phyloP scores from a whole-genome alignment of 2,329 filamentous ascomycete genomes.

The Tolypocladium tundrense region DNA sequence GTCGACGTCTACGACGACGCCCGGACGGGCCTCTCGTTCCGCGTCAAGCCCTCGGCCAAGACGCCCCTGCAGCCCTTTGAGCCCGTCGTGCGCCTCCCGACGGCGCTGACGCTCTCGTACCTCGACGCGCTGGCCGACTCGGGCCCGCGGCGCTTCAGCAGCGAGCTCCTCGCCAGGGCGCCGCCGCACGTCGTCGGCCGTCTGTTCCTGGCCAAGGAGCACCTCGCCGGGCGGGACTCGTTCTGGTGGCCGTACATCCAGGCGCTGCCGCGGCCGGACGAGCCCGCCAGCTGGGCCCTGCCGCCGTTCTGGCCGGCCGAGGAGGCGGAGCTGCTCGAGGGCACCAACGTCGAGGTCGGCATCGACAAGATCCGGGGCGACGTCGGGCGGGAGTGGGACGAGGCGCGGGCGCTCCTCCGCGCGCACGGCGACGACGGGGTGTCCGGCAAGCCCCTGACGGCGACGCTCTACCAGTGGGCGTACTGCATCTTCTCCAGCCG shows the following conservation, averaged over 20 bases:
- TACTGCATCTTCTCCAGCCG: constrained; percentile 55
- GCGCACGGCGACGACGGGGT: constrained; percentile 11
- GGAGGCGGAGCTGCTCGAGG: constrained; percentile 46
- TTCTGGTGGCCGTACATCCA: constrained; percentile 61
- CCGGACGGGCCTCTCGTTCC: constrained; percentile 43
- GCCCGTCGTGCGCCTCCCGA: constrained; percentile 40
- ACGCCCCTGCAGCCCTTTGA: constrained; percentile 23
- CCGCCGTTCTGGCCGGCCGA: constrained; percentile 54
- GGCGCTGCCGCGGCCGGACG: constrained; percentile 51
- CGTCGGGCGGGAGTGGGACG: constrained; percentile 34
- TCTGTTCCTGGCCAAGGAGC: constrained; percentile 61
- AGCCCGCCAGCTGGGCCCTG: constrained; percentile 39
- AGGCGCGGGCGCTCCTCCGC: constrained; percentile 27
- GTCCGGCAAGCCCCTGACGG: constrained; percentile 26
- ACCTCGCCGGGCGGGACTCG: constrained; percentile 44
- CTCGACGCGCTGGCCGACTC: constrained; percentile 36
- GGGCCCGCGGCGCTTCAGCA: constrained; percentile 26
- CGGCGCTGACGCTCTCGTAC: constrained; percentile 46
- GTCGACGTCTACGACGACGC: constrained; percentile 43
- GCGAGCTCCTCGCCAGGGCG: constrained; percentile 35
- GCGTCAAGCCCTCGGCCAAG: constrained; percentile 27
- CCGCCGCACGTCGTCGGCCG: constrained; percentile 52
- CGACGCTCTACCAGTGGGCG: constrained; percentile 52
- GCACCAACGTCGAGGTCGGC: constrained; percentile 41
- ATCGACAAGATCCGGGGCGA: constrained; percentile 35